Evolutionary conservation across 169 alveolate species (phyloP).

Genomic region (Amoebophrya sp.): DNA sequence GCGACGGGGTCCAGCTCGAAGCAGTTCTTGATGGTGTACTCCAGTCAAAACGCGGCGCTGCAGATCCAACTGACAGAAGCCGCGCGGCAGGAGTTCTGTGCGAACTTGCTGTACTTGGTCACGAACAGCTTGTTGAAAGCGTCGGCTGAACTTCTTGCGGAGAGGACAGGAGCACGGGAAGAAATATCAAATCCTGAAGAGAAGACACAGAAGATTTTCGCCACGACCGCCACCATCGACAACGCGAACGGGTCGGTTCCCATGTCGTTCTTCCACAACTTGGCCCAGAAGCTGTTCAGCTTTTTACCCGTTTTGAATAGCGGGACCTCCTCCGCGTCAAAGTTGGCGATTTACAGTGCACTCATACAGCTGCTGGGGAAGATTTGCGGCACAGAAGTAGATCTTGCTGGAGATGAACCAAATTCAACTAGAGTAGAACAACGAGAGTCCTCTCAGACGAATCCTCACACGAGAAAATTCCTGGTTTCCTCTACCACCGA

Average conservation of each 20-base stretch:
- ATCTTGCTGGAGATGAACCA: too few relatives aligned
- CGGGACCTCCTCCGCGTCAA: neutral
- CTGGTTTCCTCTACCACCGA: too few relatives aligned
- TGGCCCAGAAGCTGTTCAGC: neutral
- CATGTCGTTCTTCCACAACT: neutral
- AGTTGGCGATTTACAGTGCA: neutral
- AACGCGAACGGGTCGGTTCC: neutral
- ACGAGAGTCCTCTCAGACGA: too few relatives aligned
- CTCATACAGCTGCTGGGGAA: neutral
- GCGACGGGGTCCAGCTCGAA: neutral
- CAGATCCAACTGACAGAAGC: neutral
- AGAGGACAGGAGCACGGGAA: too few relatives aligned
- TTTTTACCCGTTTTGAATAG: neutral
- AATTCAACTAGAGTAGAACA: too few relatives aligned
- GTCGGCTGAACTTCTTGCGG: neutral
- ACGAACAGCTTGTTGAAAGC: neutral
- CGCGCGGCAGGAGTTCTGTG: neutral
- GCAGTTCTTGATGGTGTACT: neutral
- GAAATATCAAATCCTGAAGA: too few relatives aligned
- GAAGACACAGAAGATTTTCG: neutral
- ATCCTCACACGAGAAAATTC: too few relatives aligned
- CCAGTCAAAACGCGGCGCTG: neutral
- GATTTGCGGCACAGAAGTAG: too few relatives aligned
- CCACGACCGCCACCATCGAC: neutral
- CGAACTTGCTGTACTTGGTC: neutral